phyloP scores from a whole-genome alignment of 208 protist species.

The Crithidia bombi region DNA sequence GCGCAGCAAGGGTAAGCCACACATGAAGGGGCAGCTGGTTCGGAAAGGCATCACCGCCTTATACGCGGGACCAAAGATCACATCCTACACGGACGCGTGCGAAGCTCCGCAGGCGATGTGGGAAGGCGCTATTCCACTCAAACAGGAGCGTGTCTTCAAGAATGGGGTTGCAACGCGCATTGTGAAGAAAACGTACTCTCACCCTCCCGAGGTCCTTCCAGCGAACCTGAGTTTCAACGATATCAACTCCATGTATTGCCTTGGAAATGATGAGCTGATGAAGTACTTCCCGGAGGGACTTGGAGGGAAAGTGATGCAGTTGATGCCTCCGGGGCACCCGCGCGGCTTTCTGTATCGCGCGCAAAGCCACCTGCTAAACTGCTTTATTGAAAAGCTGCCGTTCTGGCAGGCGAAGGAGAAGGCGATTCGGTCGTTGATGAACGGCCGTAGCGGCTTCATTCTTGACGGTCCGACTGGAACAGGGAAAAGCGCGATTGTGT shows the following conservation, averaged over 20 bases:
- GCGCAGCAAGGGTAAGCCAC: background rate
- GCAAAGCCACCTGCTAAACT: conserved; percentile 89
- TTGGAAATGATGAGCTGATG: conserved; percentile 89
- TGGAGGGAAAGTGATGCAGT: conserved; percentile 89
- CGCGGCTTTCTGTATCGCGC: conserved; percentile 92
- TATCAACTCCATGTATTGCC: conserved; percentile 92
- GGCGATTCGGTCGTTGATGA: conserved; percentile 64
- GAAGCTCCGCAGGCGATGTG: conserved; percentile 88
- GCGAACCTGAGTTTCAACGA: conserved; percentile 77
- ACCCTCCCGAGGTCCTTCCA: conserved; percentile 74
- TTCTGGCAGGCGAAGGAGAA: conserved; percentile 79
- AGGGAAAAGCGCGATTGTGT: conserved; percentile 91
- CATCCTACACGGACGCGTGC: conserved; percentile 87
- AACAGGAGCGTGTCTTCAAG: conserved; percentile 61
- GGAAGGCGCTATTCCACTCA: conserved; percentile 84
- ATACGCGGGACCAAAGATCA: conserved; percentile 61
- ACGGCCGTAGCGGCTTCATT: conserved; percentile 80
- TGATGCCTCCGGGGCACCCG: conserved; percentile 90
- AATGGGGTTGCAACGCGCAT: conserved; percentile 55
- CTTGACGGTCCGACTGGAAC: conserved; percentile 85
- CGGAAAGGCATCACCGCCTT: conserved; percentile 56
- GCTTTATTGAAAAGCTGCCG: conserved; percentile 86
- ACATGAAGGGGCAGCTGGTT: conserved; percentile 56
- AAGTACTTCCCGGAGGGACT: conserved; percentile 88
- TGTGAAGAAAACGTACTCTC: conserved; percentile 78